Conservation (phyloP, 352 stramenopile species). For the Phytophthora aleatoria region DNA sequence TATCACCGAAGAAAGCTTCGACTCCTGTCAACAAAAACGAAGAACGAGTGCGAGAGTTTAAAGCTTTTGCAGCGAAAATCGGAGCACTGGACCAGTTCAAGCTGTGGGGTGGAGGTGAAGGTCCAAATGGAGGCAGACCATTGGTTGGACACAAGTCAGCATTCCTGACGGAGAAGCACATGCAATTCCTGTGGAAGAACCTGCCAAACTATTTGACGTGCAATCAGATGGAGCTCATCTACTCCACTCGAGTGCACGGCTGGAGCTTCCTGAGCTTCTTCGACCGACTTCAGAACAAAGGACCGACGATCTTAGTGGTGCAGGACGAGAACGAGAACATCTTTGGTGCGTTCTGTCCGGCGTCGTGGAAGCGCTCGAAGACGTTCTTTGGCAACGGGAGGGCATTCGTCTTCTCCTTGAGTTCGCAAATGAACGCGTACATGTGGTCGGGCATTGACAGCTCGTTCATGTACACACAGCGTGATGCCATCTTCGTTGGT, state of each 20-base stretch:
- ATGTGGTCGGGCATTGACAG: conserved; percentile 67
- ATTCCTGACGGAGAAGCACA: conserved; percentile 70
- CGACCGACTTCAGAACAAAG: conserved; percentile 56
- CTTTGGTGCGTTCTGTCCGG: conserved; percentile 76
- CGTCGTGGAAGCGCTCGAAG: conserved; percentile 58
- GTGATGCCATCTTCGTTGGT: conserved; percentile 64
- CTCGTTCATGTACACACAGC: conserved; percentile 73
- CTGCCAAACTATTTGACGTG: conserved; percentile 65
- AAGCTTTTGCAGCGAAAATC: conserved; percentile 57
- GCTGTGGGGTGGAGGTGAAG: conserved; percentile 40
- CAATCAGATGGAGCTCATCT: conserved; percentile 76
- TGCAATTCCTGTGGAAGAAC: conserved; percentile 68
- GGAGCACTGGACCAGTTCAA: conserved; percentile 65
- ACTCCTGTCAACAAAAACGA: conserved; percentile 25
- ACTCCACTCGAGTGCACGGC: conserved; percentile 62
- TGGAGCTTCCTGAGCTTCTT: conserved; percentile 81
- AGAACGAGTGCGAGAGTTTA: conserved; percentile 36
- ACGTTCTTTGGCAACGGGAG: conserved; percentile 78
- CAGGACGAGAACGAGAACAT: conserved; percentile 74
- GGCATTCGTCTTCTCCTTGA: conserved; percentile 77
- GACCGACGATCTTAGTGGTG: conserved; percentile 67
- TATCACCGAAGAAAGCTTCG: conserved; percentile 20
- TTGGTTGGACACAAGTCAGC: conserved; percentile 44
- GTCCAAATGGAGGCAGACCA: conserved; percentile 28
- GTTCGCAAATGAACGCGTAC: conserved; percentile 57